These are phyloP conservation scores for Mycena indigotica DNA, from an alignment of 768 basidiomycete species.

Conservation along the genomic window DNA sequence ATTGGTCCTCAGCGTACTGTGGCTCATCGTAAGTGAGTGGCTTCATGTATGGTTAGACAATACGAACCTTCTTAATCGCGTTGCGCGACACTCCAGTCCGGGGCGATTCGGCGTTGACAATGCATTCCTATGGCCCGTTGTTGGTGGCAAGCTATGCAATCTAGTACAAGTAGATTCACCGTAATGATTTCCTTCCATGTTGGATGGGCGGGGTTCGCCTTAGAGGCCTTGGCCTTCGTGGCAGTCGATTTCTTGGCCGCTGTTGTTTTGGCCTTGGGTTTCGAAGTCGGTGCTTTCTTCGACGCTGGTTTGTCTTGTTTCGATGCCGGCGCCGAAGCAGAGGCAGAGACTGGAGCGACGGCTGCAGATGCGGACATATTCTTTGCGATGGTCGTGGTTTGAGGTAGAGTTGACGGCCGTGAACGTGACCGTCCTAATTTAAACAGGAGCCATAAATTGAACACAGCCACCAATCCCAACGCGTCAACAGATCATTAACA, in stretches of 20 bases:
- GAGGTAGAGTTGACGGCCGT: not conserved
- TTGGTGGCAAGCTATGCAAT: not conserved
- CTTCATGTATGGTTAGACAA: not conserved
- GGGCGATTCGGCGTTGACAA: slow-evolving; percentile 62
- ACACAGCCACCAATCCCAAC: not conserved
- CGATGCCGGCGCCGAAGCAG: slow-evolving; percentile 17
- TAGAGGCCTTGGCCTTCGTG: slow-evolving; percentile 24
- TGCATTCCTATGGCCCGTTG: slow-evolving; percentile 61
- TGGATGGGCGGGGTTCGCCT: slow-evolving; percentile 39
- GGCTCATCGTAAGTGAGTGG: slow-evolving; percentile 21
- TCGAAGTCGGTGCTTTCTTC: slow-evolving; percentile 6
- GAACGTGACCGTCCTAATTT: not conserved
- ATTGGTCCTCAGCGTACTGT: slow-evolving; percentile 83
- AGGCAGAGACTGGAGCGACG: slow-evolving; percentile 16
- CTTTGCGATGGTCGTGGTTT: not conserved
- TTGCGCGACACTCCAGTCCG: slow-evolving; percentile 76
- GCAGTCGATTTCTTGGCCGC: slow-evolving; percentile 32
- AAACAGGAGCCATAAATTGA: not conserved
- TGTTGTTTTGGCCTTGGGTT: slow-evolving; percentile 32
- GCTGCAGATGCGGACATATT: slow-evolving; percentile 13
- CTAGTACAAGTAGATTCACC: slow-evolving; percentile 34
- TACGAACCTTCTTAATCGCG: slow-evolving; percentile 79
- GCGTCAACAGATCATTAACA: not conserved
- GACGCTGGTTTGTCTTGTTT: slow-evolving; percentile 2
- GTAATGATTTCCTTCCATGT: slow-evolving; percentile 60